A percentile compares a stretch with the other conserved stretches of the same genome.
These are phyloP conservation scores for Trichoderma sp. DNA, from an alignment of 2,329 filamentous ascomycete species.

Conservation along the genomic window DNA sequence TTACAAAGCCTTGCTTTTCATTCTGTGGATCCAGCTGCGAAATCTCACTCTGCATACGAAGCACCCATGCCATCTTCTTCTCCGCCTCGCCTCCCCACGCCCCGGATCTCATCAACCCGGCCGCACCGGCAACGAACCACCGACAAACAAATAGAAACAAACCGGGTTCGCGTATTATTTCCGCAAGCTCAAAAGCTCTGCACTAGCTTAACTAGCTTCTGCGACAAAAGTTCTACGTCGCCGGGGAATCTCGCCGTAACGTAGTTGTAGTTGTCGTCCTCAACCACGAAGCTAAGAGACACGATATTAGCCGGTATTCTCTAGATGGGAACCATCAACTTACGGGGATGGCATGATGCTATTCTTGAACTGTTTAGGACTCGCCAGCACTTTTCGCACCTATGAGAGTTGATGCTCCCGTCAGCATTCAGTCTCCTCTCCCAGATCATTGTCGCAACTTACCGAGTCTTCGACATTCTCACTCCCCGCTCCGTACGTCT, in stretches of 20 bases:
- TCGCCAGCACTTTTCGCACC: conserved; percentile 48
- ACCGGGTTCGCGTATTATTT: neutral
- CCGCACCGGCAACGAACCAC: neutral
- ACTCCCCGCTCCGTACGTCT: conserved; percentile 56
- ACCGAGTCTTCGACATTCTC: conserved; percentile 53
- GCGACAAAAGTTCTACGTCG: conserved; percentile 42
- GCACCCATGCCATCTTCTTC: neutral
- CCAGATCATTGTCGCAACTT: conserved; percentile 30
- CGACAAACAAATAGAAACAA: neutral
- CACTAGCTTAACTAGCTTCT: conserved; percentile 30
- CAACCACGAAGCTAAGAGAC: conserved; percentile 50
- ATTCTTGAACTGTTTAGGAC: conserved; percentile 49
- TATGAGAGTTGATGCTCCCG: conserved; percentile 31
- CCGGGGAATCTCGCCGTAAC: conserved; percentile 51
- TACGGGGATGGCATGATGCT: conserved; percentile 48
- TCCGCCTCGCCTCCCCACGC: conserved; percentile 8
- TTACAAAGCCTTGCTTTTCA: conserved; percentile 8
- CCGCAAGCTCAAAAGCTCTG: conserved; percentile 5
- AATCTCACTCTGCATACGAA: conserved; percentile 18
- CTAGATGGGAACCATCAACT: conserved; percentile 32
- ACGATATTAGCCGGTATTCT: neutral
- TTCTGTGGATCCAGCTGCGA: conserved; percentile 11
- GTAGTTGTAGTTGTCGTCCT: conserved; percentile 54
- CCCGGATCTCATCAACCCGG: conserved; percentile 3
- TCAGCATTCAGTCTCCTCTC: neutral